Conservation (phyloP, 2,329 filamentous ascomycete species). For the Calonectria hawksworthii region DNA sequence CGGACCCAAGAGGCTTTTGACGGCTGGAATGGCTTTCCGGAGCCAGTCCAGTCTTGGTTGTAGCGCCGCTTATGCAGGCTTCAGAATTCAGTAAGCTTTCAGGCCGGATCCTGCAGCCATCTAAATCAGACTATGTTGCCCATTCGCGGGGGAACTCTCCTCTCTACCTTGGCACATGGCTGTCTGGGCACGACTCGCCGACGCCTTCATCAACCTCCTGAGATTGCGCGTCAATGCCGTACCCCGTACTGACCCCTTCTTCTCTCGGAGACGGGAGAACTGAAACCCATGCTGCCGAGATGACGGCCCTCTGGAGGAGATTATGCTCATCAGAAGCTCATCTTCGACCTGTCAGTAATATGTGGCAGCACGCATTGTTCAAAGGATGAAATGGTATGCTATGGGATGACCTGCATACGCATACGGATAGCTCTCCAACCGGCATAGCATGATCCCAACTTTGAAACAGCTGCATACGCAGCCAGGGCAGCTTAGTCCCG, state of each 20-base stretch:
- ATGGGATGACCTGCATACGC: constrained; percentile 42
- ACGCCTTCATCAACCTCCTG: constrained; percentile 37
- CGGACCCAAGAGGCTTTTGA: constrained; percentile 27
- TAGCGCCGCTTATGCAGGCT: constrained; percentile 50
- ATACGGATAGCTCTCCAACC: constrained; percentile 32
- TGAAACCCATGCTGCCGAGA: constrained; percentile 42
- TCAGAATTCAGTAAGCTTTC: constrained; percentile 41
- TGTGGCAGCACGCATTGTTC: constrained; percentile 35
- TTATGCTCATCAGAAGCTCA: constrained; percentile 37
- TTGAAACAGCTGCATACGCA: constrained; percentile 36
- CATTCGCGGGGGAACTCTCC: constrained; percentile 40
- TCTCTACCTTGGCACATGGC: constrained; percentile 32
- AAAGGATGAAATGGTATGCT: constrained; percentile 24
- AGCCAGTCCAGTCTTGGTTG: constrained; percentile 28
- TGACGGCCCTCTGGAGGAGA: constrained; percentile 36
- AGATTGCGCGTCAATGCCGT: constrained; percentile 36
- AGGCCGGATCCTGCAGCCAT: constrained; percentile 38
- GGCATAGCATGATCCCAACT: constrained; percentile 34
- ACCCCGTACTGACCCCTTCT: constrained; percentile 14
- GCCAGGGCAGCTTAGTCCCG: constrained; percentile 34
- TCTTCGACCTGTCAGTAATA: constrained; percentile 39
- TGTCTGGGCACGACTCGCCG: constrained; percentile 33
- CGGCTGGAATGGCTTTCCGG: constrained; percentile 27
- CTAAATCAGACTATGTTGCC: constrained; percentile 36
- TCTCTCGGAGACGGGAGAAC: constrained; percentile 29